Percentiles rank a stretch among this genome's conserved stretches.
Evolutionary conservation across 805 yeast genomes (phyloP).

Genomic region (Schwanniomyces pseudopolymorphus): DNA sequence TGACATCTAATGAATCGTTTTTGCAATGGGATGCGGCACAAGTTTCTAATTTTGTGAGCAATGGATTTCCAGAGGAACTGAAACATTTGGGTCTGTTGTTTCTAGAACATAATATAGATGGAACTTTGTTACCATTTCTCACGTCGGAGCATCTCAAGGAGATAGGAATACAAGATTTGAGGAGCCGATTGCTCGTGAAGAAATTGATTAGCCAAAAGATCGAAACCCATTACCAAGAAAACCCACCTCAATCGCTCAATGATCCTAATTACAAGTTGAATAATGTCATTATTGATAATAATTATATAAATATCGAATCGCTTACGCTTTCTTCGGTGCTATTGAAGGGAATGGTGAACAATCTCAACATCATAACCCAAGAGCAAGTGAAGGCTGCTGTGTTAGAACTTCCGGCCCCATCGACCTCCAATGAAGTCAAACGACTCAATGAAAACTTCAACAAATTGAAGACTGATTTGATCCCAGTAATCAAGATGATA

Average conservation of each 20-base stretch:
- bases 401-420: slow-evolving; percentile 11
- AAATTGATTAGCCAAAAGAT: slow-evolving; percentile 57
- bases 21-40: slow-evolving; percentile 48
- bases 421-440: slow-evolving; percentile 30
- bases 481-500: slow-evolving; percentile 59
- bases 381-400: slow-evolving; percentile 10
- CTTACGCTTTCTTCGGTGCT: slow-evolving; percentile 33
- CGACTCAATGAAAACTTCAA: slow-evolving; percentile 53
- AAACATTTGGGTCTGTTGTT: slow-evolving; percentile 31
- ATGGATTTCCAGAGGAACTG: slow-evolving; percentile 21
- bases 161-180: slow-evolving; percentile 57
- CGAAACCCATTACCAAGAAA: slow-evolving; percentile 28
- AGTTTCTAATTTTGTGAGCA: slow-evolving; percentile 34
- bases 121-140: slow-evolving; percentile 67
- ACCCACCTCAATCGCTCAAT: slow-evolving; percentile 22
- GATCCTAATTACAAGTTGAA: slow-evolving; percentile 30
- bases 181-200: slow-evolving; percentile 60
- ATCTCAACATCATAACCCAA: slow-evolving; percentile 17
- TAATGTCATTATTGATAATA: slow-evolving; percentile 34
- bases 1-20: slow-evolving; percentile 30
- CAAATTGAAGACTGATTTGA: slow-evolving; percentile 60
- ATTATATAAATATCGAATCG: slow-evolving; percentile 37
- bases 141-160: slow-evolving; percentile 72
- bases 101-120: slow-evolving; percentile 63
- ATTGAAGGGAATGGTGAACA: slow-evolving; percentile 35